Percentiles rank a stretch among this genome's conserved stretches.
These are phyloP conservation scores for Carpinus viminea DNA, from an alignment of 306 rosid species.

Conservation along the genomic window DNA sequence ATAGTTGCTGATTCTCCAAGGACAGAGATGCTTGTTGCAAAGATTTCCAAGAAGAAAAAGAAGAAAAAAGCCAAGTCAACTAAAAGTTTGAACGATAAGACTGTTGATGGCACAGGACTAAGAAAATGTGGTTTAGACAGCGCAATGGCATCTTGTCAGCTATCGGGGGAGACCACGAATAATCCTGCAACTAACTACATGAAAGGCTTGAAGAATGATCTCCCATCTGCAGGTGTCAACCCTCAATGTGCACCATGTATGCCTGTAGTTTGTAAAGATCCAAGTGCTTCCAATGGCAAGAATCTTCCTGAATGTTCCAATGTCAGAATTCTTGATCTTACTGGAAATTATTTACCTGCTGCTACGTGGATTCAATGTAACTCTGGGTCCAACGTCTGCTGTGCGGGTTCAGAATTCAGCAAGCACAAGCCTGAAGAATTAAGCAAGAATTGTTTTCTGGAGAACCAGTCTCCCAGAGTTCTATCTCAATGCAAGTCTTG, in stretches of 20 bases:
- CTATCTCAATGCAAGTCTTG: neutral
- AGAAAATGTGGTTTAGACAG: neutral
- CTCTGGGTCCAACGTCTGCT: neutral
- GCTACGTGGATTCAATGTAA: neutral
- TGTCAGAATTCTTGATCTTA: neutral
- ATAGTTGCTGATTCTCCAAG: neutral
- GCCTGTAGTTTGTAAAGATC: neutral
- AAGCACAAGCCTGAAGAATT: constrained; percentile 3
- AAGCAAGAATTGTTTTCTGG: neutral
- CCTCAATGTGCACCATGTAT: neutral
- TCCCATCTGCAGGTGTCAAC: neutral
- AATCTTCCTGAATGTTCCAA: neutral
- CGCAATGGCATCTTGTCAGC: neutral
- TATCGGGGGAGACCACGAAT: neutral
- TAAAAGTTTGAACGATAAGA: neutral
- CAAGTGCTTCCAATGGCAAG: neutral
- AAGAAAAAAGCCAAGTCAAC: neutral
- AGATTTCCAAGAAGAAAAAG: constrained; percentile 4
- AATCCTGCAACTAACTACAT: neutral
- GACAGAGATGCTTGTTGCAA: neutral
- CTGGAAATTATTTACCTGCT: neutral
- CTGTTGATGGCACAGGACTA: neutral
- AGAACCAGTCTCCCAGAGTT: neutral
- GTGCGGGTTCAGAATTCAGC: constrained; percentile 4
- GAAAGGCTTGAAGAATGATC: neutral